These are phyloP conservation scores for Cytospora mali DNA, from an alignment of 2,329 filamentous ascomycete species.

Conservation along the genomic window DNA sequence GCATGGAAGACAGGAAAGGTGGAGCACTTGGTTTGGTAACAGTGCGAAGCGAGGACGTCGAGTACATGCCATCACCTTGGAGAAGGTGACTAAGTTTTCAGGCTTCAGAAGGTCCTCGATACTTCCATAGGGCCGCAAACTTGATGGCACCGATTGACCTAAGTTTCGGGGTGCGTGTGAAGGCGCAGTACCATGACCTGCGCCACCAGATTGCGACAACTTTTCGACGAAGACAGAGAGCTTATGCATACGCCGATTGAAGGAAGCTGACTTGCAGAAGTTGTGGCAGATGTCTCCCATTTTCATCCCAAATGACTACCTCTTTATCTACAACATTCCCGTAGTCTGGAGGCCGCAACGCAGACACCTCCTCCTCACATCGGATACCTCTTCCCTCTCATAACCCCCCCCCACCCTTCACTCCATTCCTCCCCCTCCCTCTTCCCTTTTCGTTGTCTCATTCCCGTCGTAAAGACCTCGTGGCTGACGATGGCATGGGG, in stretches of 20 bases:
- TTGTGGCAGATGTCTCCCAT: neutral
- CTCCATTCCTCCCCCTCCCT: neutral
- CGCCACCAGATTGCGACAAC: neutral
- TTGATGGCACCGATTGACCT: too few species aligned
- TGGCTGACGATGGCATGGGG: conserved; percentile 13
- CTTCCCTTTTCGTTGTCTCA: conserved; percentile 15
- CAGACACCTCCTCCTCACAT: neutral
- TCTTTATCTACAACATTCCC: conserved; percentile 17
- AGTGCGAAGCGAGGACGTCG: too few species aligned
- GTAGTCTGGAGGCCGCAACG: neutral
- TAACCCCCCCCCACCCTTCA: neutral
- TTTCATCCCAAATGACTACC: conserved; percentile 11
- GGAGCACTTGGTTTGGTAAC: too few species aligned
- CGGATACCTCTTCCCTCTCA: neutral
- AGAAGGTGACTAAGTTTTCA: too few species aligned
- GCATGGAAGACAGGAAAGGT: too few species aligned
- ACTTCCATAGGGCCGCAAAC: too few species aligned
- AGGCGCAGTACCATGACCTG: neutral
- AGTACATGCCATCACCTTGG: too few species aligned
- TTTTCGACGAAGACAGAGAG: neutral
- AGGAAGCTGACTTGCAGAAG: neutral
- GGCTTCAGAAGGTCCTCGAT: too few species aligned
- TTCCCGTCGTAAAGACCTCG: conserved; percentile 13
- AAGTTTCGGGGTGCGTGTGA: too few species aligned
- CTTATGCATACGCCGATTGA: neutral